Percentiles rank a stretch among this genome's conserved stretches.
Conservation (phyloP, 306 rosid genomes). For the Acacia confusa region DNA sequence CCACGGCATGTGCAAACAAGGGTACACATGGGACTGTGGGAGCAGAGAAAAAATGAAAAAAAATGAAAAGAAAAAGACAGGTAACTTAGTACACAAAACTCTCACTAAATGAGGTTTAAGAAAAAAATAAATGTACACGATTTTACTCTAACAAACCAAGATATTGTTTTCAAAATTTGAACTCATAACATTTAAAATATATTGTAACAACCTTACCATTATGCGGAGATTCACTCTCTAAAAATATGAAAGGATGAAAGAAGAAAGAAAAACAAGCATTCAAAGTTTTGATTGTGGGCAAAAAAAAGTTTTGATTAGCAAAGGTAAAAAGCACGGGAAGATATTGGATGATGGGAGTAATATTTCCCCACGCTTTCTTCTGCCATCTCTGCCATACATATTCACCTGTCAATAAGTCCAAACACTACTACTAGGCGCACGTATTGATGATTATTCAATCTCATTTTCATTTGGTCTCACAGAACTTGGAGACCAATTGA, state of each 20-base stretch:
- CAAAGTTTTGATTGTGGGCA: too few relatives aligned
- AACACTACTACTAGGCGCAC: constrained; percentile 35
- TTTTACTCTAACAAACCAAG: too few relatives aligned
- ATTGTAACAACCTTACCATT: too few relatives aligned
- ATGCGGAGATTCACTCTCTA: too few relatives aligned
- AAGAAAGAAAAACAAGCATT: constrained; percentile 7
- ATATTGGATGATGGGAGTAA: constrained; percentile 45
- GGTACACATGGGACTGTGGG: constrained; percentile 44
- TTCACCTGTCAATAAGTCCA: constrained; percentile 41
- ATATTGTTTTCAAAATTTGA: too few relatives aligned
- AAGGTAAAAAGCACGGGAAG: constrained; percentile 31
- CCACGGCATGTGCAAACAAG: constrained; percentile 56
- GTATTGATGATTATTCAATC: constrained; percentile 36
- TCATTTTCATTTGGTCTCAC: constrained; percentile 43
- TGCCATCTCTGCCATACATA: constrained; percentile 5
- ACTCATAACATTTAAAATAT: too few relatives aligned
- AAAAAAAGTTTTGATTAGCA: constrained; percentile 31
- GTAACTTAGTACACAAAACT: too few relatives aligned
- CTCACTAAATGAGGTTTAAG: too few relatives aligned
- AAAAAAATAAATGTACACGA: rapidly evolving
- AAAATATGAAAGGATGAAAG: too few relatives aligned
- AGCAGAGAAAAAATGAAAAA: constrained; percentile 4
- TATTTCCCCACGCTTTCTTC: constrained; percentile 40
- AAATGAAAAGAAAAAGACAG: background rate
- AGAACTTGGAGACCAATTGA: constrained; percentile 43